Conservation (phyloP, 1,284 basidiomycete genomes). For the Sphagnurus paluster region DNA sequence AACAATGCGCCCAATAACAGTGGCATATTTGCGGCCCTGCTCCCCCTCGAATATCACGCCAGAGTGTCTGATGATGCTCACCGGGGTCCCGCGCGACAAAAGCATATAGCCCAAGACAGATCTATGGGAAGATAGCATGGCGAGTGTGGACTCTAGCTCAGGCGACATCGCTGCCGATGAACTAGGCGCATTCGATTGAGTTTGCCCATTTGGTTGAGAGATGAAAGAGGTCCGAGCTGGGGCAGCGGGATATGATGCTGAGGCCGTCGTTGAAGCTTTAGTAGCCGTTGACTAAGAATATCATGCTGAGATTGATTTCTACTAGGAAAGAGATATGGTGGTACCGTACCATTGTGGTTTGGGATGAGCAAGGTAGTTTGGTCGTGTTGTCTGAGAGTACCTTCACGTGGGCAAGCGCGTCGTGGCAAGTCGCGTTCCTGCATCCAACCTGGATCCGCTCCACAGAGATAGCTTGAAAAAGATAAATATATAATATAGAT, state of each 20-base stretch:
- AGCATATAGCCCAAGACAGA: slow-evolving; percentile 89
- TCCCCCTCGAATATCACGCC: slow-evolving; percentile 89
- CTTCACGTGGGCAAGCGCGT: neutral
- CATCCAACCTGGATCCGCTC: too few species aligned
- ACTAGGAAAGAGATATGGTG: neutral
- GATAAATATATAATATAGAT: too few species aligned
- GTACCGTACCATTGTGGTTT: neutral
- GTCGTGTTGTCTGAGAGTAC: neutral
- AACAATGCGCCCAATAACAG: slow-evolving; percentile 77
- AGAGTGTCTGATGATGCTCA: slow-evolving; percentile 77
- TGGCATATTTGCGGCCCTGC: slow-evolving; percentile 78
- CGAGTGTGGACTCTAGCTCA: slow-evolving; percentile 72
- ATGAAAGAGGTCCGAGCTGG: slow-evolving; percentile 26
- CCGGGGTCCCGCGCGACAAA: slow-evolving; percentile 64
- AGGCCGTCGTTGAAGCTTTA: neutral
- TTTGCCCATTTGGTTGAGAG: slow-evolving; percentile 24
- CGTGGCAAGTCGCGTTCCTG: neutral
- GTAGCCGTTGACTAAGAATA: neutral
- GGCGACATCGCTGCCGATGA: slow-evolving; percentile 49
- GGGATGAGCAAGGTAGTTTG: neutral
- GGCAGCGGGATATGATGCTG: slow-evolving; percentile 3
- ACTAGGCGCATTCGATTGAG: slow-evolving; percentile 11
- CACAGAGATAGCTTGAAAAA: too few species aligned
- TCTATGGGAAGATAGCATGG: slow-evolving; percentile 76
- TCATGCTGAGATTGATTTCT: neutral